Evolutionary conservation across 768 basidiomycete species (phyloP).

Genomic region (Psilocybe cubensis): DNA sequence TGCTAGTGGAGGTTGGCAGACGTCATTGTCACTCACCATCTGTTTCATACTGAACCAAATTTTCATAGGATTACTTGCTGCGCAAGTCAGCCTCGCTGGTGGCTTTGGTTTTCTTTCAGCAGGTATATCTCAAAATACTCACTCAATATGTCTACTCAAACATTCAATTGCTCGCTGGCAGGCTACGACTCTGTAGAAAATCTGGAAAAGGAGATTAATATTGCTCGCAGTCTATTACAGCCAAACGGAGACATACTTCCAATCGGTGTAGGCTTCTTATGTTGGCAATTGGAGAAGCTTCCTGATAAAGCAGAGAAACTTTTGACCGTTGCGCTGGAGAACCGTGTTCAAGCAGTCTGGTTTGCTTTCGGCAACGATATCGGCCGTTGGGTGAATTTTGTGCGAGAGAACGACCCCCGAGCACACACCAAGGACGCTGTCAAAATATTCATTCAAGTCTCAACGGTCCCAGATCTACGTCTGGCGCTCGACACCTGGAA

Average conservation of each 20-base stretch:
- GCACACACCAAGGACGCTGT: constrained; percentile 45
- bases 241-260: constrained; percentile 42
- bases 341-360: constrained; percentile 70
- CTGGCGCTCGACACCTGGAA: constrained; percentile 68
- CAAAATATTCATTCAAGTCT: constrained; percentile 67
- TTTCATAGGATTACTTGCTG: constrained; percentile 50
- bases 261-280: constrained; percentile 77
- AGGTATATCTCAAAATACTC: constrained; percentile 39
- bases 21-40: background rate
- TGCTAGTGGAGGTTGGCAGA: constrained; percentile 56
- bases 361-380: constrained; percentile 69
- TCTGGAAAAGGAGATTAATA: constrained; percentile 52
- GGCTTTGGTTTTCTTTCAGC: constrained; percentile 79
- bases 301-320: constrained; percentile 41
- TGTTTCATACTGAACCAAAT: constrained; percentile 11
- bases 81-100: constrained; percentile 66
- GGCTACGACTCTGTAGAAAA: constrained; percentile 50
- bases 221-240: constrained; percentile 51
- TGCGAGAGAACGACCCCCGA: constrained; percentile 57
- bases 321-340: constrained; percentile 54
- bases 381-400: constrained; percentile 59
- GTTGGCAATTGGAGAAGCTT: constrained; percentile 67
- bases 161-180: background rate
- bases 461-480: constrained; percentile 60
- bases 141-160: background rate